Conservation (phyloP, 768 basidiomycete genomes). For the Podaxis sp. region DNA sequence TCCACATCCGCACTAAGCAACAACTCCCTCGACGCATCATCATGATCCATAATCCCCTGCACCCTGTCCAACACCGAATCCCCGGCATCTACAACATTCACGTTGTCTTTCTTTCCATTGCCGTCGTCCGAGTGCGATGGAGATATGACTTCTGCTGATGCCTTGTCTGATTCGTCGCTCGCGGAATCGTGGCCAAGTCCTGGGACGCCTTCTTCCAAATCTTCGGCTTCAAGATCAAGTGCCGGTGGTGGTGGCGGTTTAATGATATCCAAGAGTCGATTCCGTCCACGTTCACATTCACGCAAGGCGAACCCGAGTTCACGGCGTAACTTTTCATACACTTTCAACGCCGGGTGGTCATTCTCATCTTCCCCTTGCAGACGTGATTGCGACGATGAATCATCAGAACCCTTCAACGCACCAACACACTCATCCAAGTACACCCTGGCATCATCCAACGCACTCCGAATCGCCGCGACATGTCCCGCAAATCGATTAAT, state of each 20-base stretch:
- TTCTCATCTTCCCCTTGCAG: constrained; percentile 16
- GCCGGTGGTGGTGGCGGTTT: constrained; percentile 36
- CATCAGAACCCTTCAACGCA: constrained; percentile 46
- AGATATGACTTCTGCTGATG: constrained; percentile 35
- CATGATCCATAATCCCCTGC: constrained; percentile 28
- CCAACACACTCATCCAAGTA: constrained; percentile 64
- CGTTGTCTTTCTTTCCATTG: constrained; percentile 8
- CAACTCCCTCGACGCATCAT: constrained; percentile 60
- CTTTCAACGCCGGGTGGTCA: constrained; percentile 54
- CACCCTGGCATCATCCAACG: constrained; percentile 70
- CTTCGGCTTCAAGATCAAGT: constrained; percentile 26
- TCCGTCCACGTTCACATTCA: constrained; percentile 81
- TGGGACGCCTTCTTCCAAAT: constrained; percentile 50
- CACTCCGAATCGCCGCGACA: constrained; percentile 65
- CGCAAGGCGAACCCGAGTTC: constrained; percentile 77
- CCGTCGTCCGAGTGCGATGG: constrained; percentile 33
- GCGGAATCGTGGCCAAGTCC: constrained; percentile 48
- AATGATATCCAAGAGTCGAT: constrained; percentile 58
- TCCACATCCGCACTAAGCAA: constrained; percentile 48
- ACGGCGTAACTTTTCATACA: constrained; percentile 73
- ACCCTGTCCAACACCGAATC: constrained; percentile 15
- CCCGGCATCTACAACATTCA: constrained; percentile 15
- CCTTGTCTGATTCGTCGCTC: constrained; percentile 54
- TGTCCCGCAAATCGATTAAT: constrained; percentile 71
- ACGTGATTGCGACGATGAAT: constrained; percentile 20